phyloP scores from a whole-genome alignment of 208 protist species.

The Endotrypanum monterogeii region DNA sequence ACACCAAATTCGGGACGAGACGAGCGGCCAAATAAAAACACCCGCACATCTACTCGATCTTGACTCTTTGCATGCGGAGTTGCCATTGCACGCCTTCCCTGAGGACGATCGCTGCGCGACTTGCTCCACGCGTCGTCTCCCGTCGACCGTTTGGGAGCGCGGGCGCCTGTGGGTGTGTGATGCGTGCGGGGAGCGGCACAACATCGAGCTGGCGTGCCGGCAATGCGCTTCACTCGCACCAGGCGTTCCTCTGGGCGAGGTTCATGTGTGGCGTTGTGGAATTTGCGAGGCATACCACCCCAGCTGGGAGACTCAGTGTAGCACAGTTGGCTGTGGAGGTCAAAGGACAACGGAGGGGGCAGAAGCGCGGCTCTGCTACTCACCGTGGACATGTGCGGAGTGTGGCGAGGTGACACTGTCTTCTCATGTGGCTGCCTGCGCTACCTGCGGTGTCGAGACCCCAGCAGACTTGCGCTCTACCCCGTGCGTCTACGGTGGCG shows the following conservation, averaged over 20 bases:
- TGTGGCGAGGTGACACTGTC: slow-evolving; percentile 48
- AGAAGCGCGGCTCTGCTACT: slow-evolving; percentile 27
- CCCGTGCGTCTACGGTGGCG: not conserved
- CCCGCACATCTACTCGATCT: not conserved
- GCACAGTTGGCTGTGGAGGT: slow-evolving; percentile 42
- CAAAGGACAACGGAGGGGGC: not conserved
- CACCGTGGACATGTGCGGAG: slow-evolving; percentile 49
- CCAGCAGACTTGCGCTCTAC: not conserved
- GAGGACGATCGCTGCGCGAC: slow-evolving; percentile 26
- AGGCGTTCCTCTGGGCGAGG: slow-evolving; percentile 29
- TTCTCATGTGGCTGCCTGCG: slow-evolving; percentile 33
- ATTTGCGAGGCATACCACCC: slow-evolving; percentile 30
- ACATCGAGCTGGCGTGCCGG: slow-evolving; percentile 38
- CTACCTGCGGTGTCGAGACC: slow-evolving; percentile 31
- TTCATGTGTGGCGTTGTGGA: slow-evolving; percentile 58
- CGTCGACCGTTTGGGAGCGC: slow-evolving; percentile 37
- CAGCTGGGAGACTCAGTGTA: slow-evolving; percentile 44
- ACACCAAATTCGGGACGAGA: slow-evolving; percentile 23
- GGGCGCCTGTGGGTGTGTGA: slow-evolving; percentile 48
- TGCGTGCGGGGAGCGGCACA: slow-evolving; percentile 27
- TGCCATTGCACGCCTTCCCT: not conserved
- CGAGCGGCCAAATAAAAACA: not conserved
- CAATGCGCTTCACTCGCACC: slow-evolving; percentile 47
- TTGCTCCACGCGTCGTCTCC: slow-evolving; percentile 40
- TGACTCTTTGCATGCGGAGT: not conserved